phyloP scores from a whole-genome alignment of 2,329 filamentous ascomycete genomes.

The Pyrenophora teres region DNA sequence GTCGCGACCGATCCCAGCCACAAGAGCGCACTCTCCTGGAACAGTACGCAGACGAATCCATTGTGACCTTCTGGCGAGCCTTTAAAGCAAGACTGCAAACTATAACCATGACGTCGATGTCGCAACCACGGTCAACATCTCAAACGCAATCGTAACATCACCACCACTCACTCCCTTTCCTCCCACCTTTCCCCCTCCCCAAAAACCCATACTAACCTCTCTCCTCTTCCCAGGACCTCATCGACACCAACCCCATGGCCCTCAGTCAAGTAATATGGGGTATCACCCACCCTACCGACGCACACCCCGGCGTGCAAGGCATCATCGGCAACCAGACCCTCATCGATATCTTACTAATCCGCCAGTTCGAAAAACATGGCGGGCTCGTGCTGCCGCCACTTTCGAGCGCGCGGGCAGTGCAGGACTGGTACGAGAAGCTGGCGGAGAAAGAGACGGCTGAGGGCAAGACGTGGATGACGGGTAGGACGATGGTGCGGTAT shows the following conservation, averaged over 20 bases:
- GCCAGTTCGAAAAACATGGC: conserved; percentile 17
- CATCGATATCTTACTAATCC: conserved; percentile 12
- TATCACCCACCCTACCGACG: not conserved
- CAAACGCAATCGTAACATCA: not conserved
- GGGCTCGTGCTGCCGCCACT: conserved; percentile 15
- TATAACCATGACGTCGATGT: not conserved
- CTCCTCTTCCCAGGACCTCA: not conserved
- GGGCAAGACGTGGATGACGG: not conserved
- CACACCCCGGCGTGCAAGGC: conserved; percentile 4
- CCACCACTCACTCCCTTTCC: not conserved
- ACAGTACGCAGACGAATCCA: not conserved
- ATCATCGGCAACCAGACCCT: conserved; percentile 2
- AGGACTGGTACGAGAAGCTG: not conserved
- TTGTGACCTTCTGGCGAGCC: not conserved
- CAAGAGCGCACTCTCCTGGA: not conserved
- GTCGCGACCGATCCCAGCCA: not conserved
- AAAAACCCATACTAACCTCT: not conserved
- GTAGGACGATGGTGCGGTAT: conserved; percentile 4
- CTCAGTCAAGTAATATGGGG: not conserved
- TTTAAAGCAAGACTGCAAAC: not conserved
- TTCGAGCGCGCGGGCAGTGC: not conserved
- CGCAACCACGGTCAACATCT: not conserved
- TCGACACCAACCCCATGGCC: not conserved
- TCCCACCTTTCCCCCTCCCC: not conserved
- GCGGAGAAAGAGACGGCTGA: not conserved